Evolutionary conservation across 352 stramenopile genomes (phyloP).

Genomic region (Phytopythium boreale): DNA sequence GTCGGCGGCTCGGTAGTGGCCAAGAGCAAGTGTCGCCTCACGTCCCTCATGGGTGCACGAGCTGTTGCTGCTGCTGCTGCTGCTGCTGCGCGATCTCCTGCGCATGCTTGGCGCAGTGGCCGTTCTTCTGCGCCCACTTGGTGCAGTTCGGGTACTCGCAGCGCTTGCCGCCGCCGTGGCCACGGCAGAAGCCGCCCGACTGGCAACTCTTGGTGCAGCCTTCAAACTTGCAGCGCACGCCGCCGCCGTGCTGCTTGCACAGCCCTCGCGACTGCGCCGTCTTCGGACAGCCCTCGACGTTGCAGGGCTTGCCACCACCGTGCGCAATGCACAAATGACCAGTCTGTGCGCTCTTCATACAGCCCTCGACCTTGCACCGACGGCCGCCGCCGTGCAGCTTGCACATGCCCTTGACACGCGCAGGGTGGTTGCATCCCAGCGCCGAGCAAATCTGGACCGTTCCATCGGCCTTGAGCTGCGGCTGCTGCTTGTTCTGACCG

Average conservation of each 20-base stretch:
- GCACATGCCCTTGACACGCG: conserved; percentile 84
- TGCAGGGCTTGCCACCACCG: conserved; percentile 81
- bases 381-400: conserved; percentile 78
- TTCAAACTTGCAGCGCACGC: conserved; percentile 84
- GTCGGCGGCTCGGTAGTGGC: not conserved
- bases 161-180: conserved; percentile 80
- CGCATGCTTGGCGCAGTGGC: conserved; percentile 83
- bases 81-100: conserved; percentile 72
- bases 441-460: conserved; percentile 68
- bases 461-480: conserved; percentile 40
- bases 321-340: conserved; percentile 84
- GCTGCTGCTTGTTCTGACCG: conserved; percentile 53
- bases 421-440: conserved; percentile 74
- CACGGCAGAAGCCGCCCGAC: conserved; percentile 80
- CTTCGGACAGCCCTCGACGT: conserved; percentile 82
- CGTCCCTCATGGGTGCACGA: conserved; percentile 29
- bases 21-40: not conserved
- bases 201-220: conserved; percentile 87
- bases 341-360: conserved; percentile 86
- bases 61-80: conserved; percentile 32
- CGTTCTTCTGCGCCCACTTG: conserved; percentile 88
- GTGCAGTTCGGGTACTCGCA: conserved; percentile 83
- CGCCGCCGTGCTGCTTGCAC: conserved; percentile 84
- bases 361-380: conserved; percentile 84
- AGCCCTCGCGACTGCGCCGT: conserved; percentile 80